A percentile compares a stretch with the other conserved stretches of the same genome.
These are phyloP conservation scores for Pythium vanterpoolii DNA, from an alignment of 352 stramenopile species.

Conservation along the genomic window DNA sequence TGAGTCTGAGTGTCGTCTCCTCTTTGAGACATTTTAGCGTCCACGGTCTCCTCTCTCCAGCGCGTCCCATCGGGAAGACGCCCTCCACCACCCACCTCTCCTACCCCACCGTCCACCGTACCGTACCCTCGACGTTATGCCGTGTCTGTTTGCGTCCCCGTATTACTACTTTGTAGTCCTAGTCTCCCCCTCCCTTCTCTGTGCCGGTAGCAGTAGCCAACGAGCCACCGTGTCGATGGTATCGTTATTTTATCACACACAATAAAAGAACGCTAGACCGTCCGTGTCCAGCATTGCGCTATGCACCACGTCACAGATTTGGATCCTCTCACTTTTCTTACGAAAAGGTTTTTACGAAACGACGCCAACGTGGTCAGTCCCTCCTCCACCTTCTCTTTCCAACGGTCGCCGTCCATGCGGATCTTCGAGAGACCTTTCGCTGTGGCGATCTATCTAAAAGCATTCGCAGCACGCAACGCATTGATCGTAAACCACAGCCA, in stretches of 20 bases:
- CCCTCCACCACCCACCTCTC: background rate
- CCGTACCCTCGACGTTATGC: background rate
- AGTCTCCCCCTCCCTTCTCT: background rate
- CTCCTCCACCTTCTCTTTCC: background rate
- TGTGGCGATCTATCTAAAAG: too few relatives aligned
- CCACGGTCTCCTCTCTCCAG: background rate
- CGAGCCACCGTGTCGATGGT: background rate
- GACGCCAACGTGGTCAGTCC: conserved; percentile 19
- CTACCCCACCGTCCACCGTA: background rate
- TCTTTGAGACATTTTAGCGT: conserved; percentile 11
- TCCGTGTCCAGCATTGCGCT: background rate
- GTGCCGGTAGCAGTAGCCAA: background rate
- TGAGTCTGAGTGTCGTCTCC: conserved; percentile 1
- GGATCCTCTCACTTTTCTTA: conserved; percentile 6
- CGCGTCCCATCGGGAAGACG: conserved; percentile 9
- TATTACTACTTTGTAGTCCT: background rate
- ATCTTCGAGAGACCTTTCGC: too few relatives aligned
- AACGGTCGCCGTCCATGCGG: conserved; percentile 15
- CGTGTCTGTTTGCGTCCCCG: background rate
- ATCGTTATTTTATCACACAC: background rate
- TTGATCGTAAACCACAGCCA: too few relatives aligned
- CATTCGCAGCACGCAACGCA: too few relatives aligned
- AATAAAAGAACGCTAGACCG: background rate
- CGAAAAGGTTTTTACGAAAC: conserved; percentile 29
- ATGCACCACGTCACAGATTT: conserved; percentile 3